These are phyloP conservation scores for Fusarium verticillioides DNA, from an alignment of 2,329 filamentous ascomycete species.

Conservation along the genomic window DNA sequence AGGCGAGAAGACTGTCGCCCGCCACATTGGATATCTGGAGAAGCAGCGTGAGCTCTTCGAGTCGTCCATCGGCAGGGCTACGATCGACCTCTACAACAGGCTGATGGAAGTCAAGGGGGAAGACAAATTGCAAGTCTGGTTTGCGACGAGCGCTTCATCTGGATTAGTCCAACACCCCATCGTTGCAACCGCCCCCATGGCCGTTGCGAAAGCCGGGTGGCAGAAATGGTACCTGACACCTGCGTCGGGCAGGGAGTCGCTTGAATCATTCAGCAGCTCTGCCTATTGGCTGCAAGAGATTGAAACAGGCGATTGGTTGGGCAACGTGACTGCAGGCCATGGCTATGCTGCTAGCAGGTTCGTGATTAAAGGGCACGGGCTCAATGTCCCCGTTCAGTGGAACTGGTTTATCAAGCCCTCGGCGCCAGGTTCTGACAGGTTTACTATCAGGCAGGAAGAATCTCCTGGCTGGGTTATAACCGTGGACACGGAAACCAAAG, in stretches of 20 bases:
- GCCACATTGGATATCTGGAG: neutral
- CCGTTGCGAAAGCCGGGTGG: neutral
- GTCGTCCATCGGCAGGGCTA: neutral
- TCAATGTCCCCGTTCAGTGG: neutral
- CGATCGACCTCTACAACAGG: neutral
- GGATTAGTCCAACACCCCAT: neutral
- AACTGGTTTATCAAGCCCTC: neutral
- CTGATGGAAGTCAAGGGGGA: neutral
- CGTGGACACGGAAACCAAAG: neutral
- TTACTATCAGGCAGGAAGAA: neutral
- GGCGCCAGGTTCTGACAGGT: neutral
- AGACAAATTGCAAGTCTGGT: neutral
- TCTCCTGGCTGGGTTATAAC: neutral
- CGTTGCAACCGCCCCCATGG: neutral
- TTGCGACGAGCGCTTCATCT: neutral
- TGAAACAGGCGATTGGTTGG: neutral
- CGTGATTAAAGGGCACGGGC: neutral
- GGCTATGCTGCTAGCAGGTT: fast-evolving
- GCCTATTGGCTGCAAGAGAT: neutral
- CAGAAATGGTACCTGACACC: neutral
- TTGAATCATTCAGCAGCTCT: neutral
- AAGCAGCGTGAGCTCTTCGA: neutral
- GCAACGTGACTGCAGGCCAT: fast-evolving
- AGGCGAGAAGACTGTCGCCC: fast-evolving
- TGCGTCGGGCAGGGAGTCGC: neutral